Evolutionary conservation across 1,284 basidiomycete species (phyloP), one percentile per base, ranked within the genome.

Genomic region (Cutaneotrichosporon sp.): DNA sequence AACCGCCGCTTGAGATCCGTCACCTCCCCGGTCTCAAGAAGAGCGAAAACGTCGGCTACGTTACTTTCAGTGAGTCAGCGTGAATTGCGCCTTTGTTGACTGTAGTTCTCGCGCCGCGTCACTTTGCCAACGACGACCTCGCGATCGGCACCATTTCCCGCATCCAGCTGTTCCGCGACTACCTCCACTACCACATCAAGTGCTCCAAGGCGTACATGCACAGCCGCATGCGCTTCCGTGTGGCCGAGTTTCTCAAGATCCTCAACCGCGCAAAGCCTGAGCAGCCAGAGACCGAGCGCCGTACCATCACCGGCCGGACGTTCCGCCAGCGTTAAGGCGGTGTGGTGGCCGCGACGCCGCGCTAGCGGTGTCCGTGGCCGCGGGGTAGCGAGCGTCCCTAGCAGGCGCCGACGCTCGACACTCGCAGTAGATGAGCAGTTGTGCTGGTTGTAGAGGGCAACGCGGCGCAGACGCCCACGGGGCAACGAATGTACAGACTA

Each of bases 181-280:
- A 97, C 72, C 80, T 99, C 36, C 96, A 99, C 77, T 98, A 98
- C 76, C 96, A 98, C 76, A 96, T 99, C 83, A 98, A 81, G 64
- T 97, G 94, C 76, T 93, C 88, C 50, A 98, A 98, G 76, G 96
- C 94, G 1, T 98, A 98, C 78, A 94, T 99, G 90, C 96, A 98
- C 76, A 94, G 90, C 21, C 81, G 96, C 47, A 96, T 99, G 93
- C 82, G 96, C 57, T 82, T 87, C 70, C 84, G 96, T 22, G 96
- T 97, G 13, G 84, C 88, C 14, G 92, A 97, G 76, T 98, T 98
- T 80, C 86, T 97, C 77, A 98, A 98, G 79, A 85, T 98, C 46
- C 79, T 99, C 66, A 98, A 98, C 73, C 80, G 96, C 46, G 94
- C 96, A n/a, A 98, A 98, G 81, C 88, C 88, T 34, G 96, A 98